Evolutionary conservation across 768 basidiomycete genomes (phyloP), one percentile per base, ranked within the genome.

Genomic region (Russula virescens): DNA sequence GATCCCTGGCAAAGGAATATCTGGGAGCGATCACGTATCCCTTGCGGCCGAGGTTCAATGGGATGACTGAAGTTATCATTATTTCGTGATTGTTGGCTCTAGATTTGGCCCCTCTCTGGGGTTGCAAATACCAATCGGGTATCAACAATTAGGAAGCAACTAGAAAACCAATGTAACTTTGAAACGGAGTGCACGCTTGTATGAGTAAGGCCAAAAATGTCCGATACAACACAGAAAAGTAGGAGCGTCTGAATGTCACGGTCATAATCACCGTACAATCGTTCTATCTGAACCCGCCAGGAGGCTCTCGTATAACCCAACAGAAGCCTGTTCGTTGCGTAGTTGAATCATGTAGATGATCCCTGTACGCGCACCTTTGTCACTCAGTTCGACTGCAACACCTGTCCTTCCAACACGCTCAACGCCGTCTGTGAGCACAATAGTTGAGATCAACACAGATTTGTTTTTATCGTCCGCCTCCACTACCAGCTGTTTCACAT

Each of bases 381-480:
- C 91, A 73, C 91, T 94, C 55, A 99, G 76, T 74, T 98, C 96
- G 65, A 99, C 88, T 49, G 97, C 97, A 45, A 99, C 88, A 16
- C 97, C 97, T 2, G 96, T 98, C 77, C 96, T 98, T 23, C 92
- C 97, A n/a, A 99, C 96, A 50, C 96, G 81, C 75, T 99, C 97
- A 28, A 98, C 96, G 9, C 95, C 97, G 72, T 98, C 95, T 5
- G 88, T 92, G 55, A 98, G 78, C 34, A 99, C 91, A 65, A 98
- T 97, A 7, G 97, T 98, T 46, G 93, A 96, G 66, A 99, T 94
- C 46, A 98, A 74, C 67, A 93, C 78, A 5, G 85, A 79, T 68
- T 86, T 87, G 60, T 85, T 82, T 71, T 83, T 88, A 69, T 81
- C 82, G 65, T 94, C 91, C 9, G 87, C 83, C 74, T 94, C 89